Conservation (phyloP, 2,329 filamentous ascomycete species). For the Ophiostoma himal-ulmi region DNA sequence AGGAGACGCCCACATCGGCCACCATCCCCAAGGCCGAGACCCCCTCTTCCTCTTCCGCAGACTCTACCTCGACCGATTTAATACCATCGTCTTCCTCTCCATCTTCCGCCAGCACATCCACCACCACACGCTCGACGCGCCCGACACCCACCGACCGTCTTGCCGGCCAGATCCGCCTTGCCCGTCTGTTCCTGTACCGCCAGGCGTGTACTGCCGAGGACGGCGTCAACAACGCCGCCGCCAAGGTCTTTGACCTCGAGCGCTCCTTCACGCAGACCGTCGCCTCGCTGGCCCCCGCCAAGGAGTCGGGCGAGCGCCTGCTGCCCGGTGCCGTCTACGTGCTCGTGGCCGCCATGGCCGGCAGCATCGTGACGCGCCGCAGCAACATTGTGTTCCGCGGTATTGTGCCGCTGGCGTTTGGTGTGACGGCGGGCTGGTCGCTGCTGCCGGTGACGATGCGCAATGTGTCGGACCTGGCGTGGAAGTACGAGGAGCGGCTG, state of each 20-base stretch:
- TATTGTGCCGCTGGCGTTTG: conserved; percentile 69
- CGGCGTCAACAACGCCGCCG: conserved; percentile 74
- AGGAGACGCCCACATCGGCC: conserved; percentile 32
- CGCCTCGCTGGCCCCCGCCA: conserved; percentile 78
- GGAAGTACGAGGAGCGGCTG: conserved; percentile 88
- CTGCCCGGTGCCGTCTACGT: conserved; percentile 90
- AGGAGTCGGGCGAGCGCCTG: conserved; percentile 78
- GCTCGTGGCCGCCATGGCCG: conserved; percentile 89
- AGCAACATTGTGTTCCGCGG: conserved; percentile 77
- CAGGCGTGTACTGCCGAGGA: conserved; percentile 72
- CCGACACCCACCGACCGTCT: conserved; percentile 87
- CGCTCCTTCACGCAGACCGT: conserved; percentile 84
- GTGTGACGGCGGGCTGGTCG: conserved; percentile 74
- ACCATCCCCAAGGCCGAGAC: conserved; percentile 24
- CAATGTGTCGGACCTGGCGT: conserved; percentile 79
- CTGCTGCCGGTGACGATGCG: conserved; percentile 83
- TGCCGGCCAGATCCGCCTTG: conserved; percentile 71
- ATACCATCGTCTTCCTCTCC: conserved; percentile 22
- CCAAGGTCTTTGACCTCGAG: conserved; percentile 77
- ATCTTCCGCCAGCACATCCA: conserved; percentile 25
- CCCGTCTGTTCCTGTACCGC: conserved; percentile 72
- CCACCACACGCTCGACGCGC: conserved; percentile 35
- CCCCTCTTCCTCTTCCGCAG: conserved; percentile 17
- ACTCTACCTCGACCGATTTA: conserved; percentile 18
- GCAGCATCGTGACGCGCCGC: conserved; percentile 83